These are phyloP conservation scores for Botrytis hyacinthi DNA, from an alignment of 2,329 filamentous ascomycete genomes.

Conservation along the genomic window DNA sequence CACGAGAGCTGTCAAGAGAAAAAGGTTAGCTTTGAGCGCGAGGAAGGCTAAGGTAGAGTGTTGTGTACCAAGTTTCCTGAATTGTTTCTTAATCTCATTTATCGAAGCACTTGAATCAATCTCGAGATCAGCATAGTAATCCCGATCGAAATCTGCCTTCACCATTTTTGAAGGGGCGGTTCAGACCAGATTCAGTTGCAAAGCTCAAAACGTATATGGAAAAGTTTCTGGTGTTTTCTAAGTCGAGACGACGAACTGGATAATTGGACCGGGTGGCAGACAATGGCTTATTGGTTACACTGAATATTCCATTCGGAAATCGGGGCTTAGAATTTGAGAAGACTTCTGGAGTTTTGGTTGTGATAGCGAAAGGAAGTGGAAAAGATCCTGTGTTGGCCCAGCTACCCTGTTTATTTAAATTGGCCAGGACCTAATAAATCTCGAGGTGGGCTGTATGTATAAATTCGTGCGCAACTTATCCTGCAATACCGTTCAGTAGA, in stretches of 20 bases:
- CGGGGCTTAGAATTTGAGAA: slow-evolving; percentile 7
- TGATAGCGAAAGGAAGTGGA: slow-evolving; percentile 4
- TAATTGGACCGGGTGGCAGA: slow-evolving; percentile 1
- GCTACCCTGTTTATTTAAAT: slow-evolving; percentile 12
- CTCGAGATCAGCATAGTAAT: slow-evolving; percentile 69
- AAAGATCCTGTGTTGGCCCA: slow-evolving; percentile 13
- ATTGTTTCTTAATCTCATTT: slow-evolving; percentile 68
- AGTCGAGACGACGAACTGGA: background rate
- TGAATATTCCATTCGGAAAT: slow-evolving; percentile 11
- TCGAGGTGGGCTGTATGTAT: slow-evolving; percentile 4
- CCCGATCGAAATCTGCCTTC: slow-evolving; percentile 41
- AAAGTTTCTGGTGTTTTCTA: background rate
- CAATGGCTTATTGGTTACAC: slow-evolving; percentile 9
- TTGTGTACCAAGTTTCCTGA: slow-evolving; percentile 59
- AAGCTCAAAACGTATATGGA: background rate
- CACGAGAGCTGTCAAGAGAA: slow-evolving; percentile 51
- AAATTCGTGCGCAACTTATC: background rate
- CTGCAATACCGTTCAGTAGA: background rate
- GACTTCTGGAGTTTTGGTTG: background rate
- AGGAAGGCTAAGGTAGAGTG: slow-evolving; percentile 1
- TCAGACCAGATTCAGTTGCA: slow-evolving; percentile 2
- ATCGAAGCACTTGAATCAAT: slow-evolving; percentile 55
- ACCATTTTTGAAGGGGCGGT: slow-evolving; percentile 33
- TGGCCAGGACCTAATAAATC: background rate
- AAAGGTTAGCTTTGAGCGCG: slow-evolving; percentile 11